Evolutionary conservation across 148 eudicot species (phyloP), one percentile per base, ranked within the genome.

Genomic region (Rhododendron mucronatum): DNA sequence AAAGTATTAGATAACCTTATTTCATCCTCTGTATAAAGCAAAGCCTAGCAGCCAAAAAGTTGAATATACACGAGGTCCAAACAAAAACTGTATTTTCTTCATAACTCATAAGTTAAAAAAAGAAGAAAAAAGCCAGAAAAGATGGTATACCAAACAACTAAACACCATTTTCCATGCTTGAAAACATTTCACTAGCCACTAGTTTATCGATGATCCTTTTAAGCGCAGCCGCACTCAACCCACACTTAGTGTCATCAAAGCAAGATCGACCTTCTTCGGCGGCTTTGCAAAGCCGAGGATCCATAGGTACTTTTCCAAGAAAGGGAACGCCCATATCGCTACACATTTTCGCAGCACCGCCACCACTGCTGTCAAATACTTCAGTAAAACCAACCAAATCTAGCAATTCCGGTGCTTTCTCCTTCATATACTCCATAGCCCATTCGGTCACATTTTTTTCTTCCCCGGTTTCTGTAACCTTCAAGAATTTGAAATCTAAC

Each of bases 191-290:
- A n/a, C 28, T 39, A 23, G 75, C 75, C 33, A 92, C 85, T 65
- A 96, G 71, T 75, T 94, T 94, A 84, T 92, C 94, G 9, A 96
- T 88, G 77, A 96, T 93, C 79, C 45, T 84, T 86, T 91, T 91
- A 61, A 96, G 87, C 4, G 97, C 96, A 65, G 93, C 85, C 26
- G 94, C 96, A 83, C 98, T 96, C 0, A 83, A 90, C n/a, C 86
- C 85, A 82, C 96, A 91, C 83, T 86, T 92, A 45, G 87, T 75
- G 86, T 91, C 96, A 59, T 87, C 86, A 79, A 96, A 96, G 91
- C 98, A 96, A 6, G 98, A 96, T 77, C 93, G 88, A 69, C 98
- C 98, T 91, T 95, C 98, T 91, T 96, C 98, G 10, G 98, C 96
- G 0, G 96, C 98, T 92, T 91, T 95, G 89, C 98, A 90, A 33